These are phyloP conservation scores for Stramenopiles sp. DNA, from an alignment of 352 stramenopile species.

Conservation along the genomic window DNA sequence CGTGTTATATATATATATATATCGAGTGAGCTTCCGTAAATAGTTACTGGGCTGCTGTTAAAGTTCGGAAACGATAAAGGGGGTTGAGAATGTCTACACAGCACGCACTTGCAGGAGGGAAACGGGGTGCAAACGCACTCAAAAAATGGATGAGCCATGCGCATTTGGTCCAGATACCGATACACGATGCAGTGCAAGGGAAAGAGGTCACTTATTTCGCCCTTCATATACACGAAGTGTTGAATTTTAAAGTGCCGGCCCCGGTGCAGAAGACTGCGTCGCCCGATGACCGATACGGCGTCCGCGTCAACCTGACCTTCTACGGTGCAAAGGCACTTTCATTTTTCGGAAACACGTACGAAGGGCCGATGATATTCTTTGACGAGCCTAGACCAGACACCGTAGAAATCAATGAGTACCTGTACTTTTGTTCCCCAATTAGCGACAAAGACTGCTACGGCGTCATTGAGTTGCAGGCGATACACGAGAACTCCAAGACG, in stretches of 20 bases:
- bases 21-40: too few relatives aligned
- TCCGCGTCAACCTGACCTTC: neutral
- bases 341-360: neutral
- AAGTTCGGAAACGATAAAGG: too few relatives aligned
- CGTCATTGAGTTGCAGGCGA: neutral
- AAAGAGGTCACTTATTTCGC: neutral
- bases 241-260: neutral
- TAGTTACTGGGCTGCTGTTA: too few relatives aligned
- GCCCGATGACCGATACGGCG: neutral
- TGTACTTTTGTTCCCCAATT: slow-evolving; percentile 7
- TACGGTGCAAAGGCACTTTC: neutral
- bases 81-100: neutral
- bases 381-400: neutral
- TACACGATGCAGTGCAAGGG: neutral
- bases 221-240: neutral
- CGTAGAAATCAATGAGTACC: neutral
- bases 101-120: neutral
- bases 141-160: neutral
- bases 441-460: neutral
- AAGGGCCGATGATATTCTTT: neutral
- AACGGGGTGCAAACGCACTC: neutral
- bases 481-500: neutral
- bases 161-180: neutral
- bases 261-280: neutral
- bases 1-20: too few relatives aligned